phyloP scores from a whole-genome alignment of 768 basidiomycete species.

The Serendipita vermifera region DNA sequence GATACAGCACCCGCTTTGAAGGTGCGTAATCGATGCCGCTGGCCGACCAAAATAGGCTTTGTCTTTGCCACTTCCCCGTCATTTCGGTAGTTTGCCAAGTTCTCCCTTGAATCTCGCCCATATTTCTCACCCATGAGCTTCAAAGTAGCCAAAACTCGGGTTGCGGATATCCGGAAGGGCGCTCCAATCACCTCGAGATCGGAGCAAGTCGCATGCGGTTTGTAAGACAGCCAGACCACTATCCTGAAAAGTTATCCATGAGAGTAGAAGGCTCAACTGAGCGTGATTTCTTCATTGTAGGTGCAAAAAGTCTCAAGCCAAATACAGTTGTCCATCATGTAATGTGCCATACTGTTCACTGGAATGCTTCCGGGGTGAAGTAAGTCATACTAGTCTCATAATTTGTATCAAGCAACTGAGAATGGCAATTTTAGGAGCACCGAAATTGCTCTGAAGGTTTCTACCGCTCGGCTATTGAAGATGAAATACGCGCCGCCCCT shows the following conservation, averaged over 20 bases:
- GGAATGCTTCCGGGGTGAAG: conserved; percentile 62
- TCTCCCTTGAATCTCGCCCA: neutral
- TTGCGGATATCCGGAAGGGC: neutral
- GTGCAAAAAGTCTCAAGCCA: conserved; percentile 18
- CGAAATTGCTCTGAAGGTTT: conserved; percentile 69
- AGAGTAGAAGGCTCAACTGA: too few species aligned
- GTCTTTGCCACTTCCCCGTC: neutral
- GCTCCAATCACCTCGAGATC: neutral
- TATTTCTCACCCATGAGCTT: neutral
- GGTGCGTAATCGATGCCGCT: too few species aligned
- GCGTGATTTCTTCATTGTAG: neutral
- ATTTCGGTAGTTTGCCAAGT: neutral
- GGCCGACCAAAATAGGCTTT: too few species aligned
- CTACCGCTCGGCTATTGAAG: conserved; percentile 61
- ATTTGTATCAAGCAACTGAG: conserved; percentile 11
- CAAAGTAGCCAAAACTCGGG: neutral
- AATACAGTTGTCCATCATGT: conserved; percentile 72
- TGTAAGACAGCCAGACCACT: too few species aligned
- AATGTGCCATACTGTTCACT: conserved; percentile 73
- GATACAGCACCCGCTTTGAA: too few species aligned
- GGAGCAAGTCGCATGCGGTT: neutral
- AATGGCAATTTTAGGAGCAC: conserved; percentile 35
- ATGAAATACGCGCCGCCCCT: conserved; percentile 45
- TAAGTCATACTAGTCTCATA: conserved; percentile 23
- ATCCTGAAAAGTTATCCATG: too few species aligned